Conservation (phyloP, 352 stramenopile genomes). For the Pythium rhizo-oryzae region DNA sequence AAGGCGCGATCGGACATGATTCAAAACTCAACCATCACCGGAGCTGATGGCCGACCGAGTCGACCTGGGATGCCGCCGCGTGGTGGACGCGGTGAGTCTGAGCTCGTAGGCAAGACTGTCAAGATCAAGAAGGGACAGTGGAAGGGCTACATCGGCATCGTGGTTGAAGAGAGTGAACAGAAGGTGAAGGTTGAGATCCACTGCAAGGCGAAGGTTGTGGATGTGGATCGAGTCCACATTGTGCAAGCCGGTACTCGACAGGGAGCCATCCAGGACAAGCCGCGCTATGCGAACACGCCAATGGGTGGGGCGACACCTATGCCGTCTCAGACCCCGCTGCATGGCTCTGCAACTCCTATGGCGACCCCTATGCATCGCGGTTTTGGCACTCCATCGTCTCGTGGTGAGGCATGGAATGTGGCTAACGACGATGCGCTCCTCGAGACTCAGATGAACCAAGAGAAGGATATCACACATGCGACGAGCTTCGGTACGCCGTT, state of each 20-base stretch:
- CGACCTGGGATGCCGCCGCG: constrained; percentile 36
- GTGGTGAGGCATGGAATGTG: constrained; percentile 84
- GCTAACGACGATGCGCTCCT: constrained; percentile 86
- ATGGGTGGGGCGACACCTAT: constrained; percentile 82
- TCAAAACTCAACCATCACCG: constrained; percentile 77
- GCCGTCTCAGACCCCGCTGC: constrained; percentile 81
- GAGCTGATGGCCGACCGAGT: constrained; percentile 56
- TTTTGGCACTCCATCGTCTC: constrained; percentile 74
- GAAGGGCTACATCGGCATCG: constrained; percentile 93
- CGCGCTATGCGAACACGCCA: constrained; percentile 65
- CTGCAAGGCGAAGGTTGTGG: constrained; percentile 88
- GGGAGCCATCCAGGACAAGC: constrained; percentile 65
- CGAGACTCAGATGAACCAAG: constrained; percentile 88
- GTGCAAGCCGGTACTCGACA: constrained; percentile 76
- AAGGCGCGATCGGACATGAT: constrained; percentile 89
- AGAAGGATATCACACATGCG: constrained; percentile 89
- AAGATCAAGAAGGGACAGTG: constrained; percentile 92
- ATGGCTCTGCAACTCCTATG: constrained; percentile 89
- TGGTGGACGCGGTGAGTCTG: constrained; percentile 61
- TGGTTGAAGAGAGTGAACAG: constrained; percentile 87
- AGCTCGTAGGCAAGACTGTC: constrained; percentile 87
- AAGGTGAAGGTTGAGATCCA: constrained; percentile 94
- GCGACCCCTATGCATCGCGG: constrained; percentile 84
- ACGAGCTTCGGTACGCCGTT: constrained; percentile 85
- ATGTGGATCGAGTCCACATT: constrained; percentile 84